Conservation (phyloP, 805 yeast genomes). For the Pichia sporocuriosa region DNA sequence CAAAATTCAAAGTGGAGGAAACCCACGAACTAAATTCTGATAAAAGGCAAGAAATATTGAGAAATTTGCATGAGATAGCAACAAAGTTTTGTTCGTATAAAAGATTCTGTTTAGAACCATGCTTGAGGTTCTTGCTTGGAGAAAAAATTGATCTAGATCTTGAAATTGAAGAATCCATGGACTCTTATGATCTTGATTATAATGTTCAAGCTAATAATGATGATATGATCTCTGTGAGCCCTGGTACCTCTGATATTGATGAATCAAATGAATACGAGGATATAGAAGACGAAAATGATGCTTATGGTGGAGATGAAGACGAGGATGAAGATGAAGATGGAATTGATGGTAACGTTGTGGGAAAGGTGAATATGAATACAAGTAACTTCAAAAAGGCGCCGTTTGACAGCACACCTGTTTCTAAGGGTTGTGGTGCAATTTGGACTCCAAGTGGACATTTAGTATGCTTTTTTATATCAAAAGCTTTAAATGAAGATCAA, state of each 20-base stretch:
- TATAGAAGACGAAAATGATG: constrained; percentile 33
- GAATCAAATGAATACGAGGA: constrained; percentile 33
- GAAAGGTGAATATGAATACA: too few relatives aligned
- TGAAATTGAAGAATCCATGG: constrained; percentile 18
- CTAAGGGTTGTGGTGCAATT: constrained; percentile 87
- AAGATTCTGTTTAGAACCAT: constrained; percentile 71
- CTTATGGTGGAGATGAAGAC: constrained; percentile 16
- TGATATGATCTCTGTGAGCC: background rate
- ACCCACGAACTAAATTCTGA: constrained; percentile 57
- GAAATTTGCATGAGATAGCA: constrained; percentile 49
- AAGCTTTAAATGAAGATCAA: constrained; percentile 36
- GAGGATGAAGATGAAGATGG: constrained; percentile 24
- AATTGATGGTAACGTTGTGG: constrained; percentile 4
- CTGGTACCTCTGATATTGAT: constrained; percentile 5
- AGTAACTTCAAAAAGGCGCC: constrained; percentile 24
- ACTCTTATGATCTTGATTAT: constrained; percentile 2
- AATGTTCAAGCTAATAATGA: background rate
- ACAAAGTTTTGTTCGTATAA: constrained; percentile 48
- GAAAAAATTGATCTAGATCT: constrained; percentile 53
- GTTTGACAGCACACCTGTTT: constrained; percentile 81
- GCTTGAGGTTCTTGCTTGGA: constrained; percentile 73
- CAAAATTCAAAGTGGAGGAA: constrained; percentile 66
- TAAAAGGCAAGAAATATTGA: constrained; percentile 44
- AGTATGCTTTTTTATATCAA: constrained; percentile 74
- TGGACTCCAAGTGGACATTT: constrained; percentile 78